These are phyloP conservation scores for Hirsutella rhossiliensis DNA, from an alignment of 2,329 filamentous ascomycete species.

Conservation along the genomic window DNA sequence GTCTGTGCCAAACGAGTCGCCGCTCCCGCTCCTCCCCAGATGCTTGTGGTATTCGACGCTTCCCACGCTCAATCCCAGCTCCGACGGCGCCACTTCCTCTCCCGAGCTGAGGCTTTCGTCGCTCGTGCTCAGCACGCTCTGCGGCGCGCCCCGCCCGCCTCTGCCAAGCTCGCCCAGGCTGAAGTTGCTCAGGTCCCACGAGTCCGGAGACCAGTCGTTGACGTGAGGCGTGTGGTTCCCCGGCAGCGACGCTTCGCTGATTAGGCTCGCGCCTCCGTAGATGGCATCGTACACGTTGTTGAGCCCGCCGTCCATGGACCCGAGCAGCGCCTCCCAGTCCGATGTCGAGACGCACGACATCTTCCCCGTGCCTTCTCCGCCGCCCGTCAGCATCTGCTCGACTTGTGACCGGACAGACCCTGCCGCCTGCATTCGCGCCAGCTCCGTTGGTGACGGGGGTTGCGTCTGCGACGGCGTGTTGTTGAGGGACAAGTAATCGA, in stretches of 20 bases:
- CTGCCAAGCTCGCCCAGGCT: conserved; percentile 35
- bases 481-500: conserved; percentile 47
- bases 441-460: conserved; percentile 32
- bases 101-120: conserved; percentile 46
- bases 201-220: conserved; percentile 42
- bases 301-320: conserved; percentile 66
- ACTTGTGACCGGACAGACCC: background rate
- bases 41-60: conserved; percentile 20
- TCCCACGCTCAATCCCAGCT: conserved; percentile 31
- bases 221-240: conserved; percentile 18
- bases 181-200: conserved; percentile 41
- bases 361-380: conserved; percentile 13
- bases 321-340: conserved; percentile 75
- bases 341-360: conserved; percentile 40
- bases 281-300: conserved; percentile 79
- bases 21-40: conserved; percentile 3
- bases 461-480: conserved; percentile 33
- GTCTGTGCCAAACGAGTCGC: conserved; percentile 3
- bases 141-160: conserved; percentile 27
- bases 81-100: conserved; percentile 35
- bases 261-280: conserved; percentile 52
- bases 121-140: conserved; percentile 43
- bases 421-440: conserved; percentile 25
- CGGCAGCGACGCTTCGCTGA: conserved; percentile 31
- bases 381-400: conserved; percentile 4